Conservation (phyloP, 176 grass and related monocot species). For the Oryza meridionalis region DNA sequence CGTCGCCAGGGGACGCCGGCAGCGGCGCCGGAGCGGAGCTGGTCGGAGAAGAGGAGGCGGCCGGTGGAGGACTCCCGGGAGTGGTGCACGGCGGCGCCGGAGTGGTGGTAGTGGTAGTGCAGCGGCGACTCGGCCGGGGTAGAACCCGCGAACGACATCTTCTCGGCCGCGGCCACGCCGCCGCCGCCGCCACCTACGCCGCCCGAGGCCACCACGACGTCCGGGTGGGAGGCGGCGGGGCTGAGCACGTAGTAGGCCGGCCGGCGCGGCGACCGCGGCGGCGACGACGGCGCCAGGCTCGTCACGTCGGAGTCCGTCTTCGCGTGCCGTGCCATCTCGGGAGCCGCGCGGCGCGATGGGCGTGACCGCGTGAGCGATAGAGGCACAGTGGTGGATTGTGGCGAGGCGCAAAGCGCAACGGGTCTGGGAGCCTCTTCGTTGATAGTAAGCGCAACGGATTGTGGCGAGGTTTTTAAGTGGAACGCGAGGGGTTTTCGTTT, state of each 20-base stretch:
- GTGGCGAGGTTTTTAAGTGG: not conserved
- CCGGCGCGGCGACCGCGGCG: conserved; percentile 75
- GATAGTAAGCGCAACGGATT: too few species aligned
- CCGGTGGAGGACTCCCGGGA: conserved; percentile 85
- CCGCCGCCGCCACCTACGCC: not conserved
- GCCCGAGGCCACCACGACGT: conserved; percentile 42
- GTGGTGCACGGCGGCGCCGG: conserved; percentile 69
- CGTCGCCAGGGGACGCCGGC: conserved; percentile 54
- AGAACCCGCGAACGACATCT: conserved; percentile 72
- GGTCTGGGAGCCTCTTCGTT: not conserved
- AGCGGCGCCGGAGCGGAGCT: conserved; percentile 43
- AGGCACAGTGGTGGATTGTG: not conserved
- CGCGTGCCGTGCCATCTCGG: conserved; percentile 70
- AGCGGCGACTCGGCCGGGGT: conserved; percentile 83
- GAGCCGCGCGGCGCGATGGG: conserved; percentile 37
- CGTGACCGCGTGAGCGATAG: not conserved
- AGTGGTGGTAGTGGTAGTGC: conserved; percentile 59
- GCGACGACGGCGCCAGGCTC: conserved; percentile 86
- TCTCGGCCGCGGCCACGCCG: conserved; percentile 35
- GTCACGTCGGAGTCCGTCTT: conserved; percentile 96
- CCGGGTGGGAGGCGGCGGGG: conserved; percentile 68
- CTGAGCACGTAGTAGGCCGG: conserved; percentile 95
- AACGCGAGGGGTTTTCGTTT: not conserved
- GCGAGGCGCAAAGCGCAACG: conserved; percentile 3
- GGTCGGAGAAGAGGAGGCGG: conserved; percentile 73